A percentile compares a stretch with the other conserved stretches of the same genome.
Conservation (phyloP, 2,329 filamentous ascomycete genomes). For the Microdochium paspali region DNA sequence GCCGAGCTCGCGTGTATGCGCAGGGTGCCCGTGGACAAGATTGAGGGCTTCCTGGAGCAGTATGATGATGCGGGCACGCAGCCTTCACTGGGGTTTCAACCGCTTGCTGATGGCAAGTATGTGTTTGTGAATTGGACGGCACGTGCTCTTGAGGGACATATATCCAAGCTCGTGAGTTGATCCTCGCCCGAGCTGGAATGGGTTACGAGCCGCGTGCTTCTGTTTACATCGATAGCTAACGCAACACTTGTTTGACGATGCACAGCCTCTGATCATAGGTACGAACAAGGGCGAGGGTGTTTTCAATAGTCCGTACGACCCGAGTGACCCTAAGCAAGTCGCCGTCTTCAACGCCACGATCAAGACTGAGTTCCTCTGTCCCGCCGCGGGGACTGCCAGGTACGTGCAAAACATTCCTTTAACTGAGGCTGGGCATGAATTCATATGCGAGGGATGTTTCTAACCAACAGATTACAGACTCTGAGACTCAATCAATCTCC, state of each 20-base stretch:
- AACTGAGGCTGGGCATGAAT: no score
- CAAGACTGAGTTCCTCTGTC: no score
- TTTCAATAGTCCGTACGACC: constrained; percentile 7
- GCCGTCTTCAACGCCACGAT: not conserved
- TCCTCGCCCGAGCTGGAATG: not conserved
- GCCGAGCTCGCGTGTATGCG: constrained; percentile 14
- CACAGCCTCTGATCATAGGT: constrained; percentile 14
- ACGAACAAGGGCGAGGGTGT: constrained; percentile 15
- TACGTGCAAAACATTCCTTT: not conserved
- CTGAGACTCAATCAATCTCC: no score
- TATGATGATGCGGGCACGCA: constrained; percentile 3
- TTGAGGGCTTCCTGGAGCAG: constrained; percentile 7
- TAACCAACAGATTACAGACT: constrained; percentile 10
- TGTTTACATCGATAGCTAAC: no score
- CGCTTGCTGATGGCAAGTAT: no score
- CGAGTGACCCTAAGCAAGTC: constrained; percentile 4
- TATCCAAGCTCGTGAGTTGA: constrained; percentile 8
- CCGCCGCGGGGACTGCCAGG: constrained; percentile 2
- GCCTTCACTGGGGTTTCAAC: no score
- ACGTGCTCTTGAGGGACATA: constrained; percentile 2
- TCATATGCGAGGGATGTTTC: not conserved
- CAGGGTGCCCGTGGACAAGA: constrained; percentile 5
- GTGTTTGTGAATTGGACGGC: constrained; percentile 5
- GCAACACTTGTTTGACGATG: no score
- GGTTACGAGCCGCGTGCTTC: not conserved